Conservation (phyloP, 2,329 filamentous ascomycete species). For the Aspergillus quadrilineatus region DNA sequence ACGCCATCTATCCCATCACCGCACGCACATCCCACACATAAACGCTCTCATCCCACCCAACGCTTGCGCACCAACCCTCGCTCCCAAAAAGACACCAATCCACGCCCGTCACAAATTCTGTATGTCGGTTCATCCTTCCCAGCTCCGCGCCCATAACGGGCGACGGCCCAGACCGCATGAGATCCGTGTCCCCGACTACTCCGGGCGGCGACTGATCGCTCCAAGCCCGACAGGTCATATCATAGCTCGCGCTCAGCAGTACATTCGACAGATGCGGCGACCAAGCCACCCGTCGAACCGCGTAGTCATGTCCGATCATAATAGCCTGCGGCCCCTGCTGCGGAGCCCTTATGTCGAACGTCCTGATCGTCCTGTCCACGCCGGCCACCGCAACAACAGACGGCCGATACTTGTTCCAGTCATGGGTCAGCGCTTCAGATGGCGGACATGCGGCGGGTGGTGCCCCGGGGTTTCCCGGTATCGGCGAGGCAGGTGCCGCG, state of each 20-base stretch:
- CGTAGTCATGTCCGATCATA: constrained; percentile 85
- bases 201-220: constrained; percentile 65
- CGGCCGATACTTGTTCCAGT: constrained; percentile 98
- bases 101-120: constrained; percentile 92
- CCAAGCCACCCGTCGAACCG: constrained; percentile 82
- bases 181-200: constrained; percentile 34
- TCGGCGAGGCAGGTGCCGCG: constrained; percentile 56
- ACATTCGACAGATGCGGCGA: constrained; percentile 90
- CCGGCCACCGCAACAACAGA: constrained; percentile 82
- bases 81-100: constrained; percentile 98
- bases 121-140: constrained; percentile 87
- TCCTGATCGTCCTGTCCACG: constrained; percentile 82
- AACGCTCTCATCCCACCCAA: constrained; percentile 90
- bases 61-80: constrained; percentile 92
- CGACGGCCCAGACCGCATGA: constrained; percentile 40
- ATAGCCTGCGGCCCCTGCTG: constrained; percentile 68
- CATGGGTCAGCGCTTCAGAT: constrained; percentile 84
- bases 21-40: constrained; percentile 86
- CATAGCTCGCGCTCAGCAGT: constrained; percentile 85
- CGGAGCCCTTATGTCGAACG: constrained; percentile 83
- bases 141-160: constrained; percentile 64
- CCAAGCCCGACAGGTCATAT: constrained; percentile 97
- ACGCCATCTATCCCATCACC: constrained; percentile 49
- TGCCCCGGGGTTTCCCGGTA: constrained; percentile 35
- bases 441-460: constrained; percentile 54